A percentile compares a stretch with the other conserved stretches of the same genome.
These are phyloP conservation scores for Diaporthe australafricana DNA, from an alignment of 2,329 filamentous ascomycete genomes.

Conservation along the genomic window DNA sequence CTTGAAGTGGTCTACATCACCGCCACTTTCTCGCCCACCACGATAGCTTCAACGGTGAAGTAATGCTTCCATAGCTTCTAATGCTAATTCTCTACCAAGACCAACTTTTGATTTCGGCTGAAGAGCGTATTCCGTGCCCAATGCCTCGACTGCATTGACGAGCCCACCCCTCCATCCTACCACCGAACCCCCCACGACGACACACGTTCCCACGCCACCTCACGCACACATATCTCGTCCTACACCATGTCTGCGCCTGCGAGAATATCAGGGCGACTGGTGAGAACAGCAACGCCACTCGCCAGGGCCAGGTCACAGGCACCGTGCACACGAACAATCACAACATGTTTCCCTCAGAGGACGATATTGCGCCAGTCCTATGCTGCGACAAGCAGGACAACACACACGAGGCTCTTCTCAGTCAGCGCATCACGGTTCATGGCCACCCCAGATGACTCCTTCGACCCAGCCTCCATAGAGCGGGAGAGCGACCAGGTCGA, in stretches of 20 bases:
- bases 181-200: background rate
- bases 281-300: constrained; percentile 38
- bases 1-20: constrained; percentile 7
- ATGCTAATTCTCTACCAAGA: constrained; percentile 5
- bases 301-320: constrained; percentile 19
- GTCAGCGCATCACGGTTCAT: constrained; percentile 43
- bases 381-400: constrained; percentile 28
- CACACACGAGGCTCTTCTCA: constrained; percentile 40
- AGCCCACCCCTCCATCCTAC: background rate
- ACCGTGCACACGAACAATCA: background rate
- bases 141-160: constrained; percentile 26
- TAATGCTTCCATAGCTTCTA: constrained; percentile 1
- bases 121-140: constrained; percentile 9
- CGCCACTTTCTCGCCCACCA: background rate
- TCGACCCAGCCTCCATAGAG: constrained; percentile 77
- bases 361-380: constrained; percentile 27
- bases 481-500: constrained; percentile 94
- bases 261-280: constrained; percentile 44
- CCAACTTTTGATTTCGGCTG: background rate
- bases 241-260: constrained; percentile 43
- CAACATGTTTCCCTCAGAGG: constrained; percentile 30
- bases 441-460: constrained; percentile 61
- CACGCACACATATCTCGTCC: background rate
- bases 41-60: background rate
- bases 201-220: background rate